Conservation (phyloP, 208 protist genomes). For the Herpetomonas muscarum region DNA sequence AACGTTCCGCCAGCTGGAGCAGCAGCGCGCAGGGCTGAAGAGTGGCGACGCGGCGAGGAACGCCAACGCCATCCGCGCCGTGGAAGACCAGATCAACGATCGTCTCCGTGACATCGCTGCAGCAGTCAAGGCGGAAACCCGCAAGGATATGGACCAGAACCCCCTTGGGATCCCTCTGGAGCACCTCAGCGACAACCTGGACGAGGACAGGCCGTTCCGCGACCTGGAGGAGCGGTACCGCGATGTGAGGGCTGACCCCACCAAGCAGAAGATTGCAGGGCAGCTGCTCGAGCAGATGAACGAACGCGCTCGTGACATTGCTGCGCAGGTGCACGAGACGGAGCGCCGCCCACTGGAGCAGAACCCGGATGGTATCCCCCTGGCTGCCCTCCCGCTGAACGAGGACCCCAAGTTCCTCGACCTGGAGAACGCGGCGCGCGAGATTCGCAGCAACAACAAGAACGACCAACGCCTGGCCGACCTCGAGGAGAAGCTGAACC, state of each 20-base stretch:
- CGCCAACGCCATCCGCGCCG: constrained; percentile 30
- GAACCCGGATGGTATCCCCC: constrained; percentile 55
- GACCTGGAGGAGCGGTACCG: constrained; percentile 72
- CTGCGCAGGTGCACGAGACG: constrained; percentile 50
- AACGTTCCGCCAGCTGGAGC: constrained; percentile 59
- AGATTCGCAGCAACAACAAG: constrained; percentile 48
- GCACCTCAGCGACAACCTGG: constrained; percentile 39
- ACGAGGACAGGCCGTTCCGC: constrained; percentile 56
- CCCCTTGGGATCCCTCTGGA: constrained; percentile 51
- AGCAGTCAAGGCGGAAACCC: constrained; percentile 47
- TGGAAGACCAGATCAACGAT: constrained; percentile 78
- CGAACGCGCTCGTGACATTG: constrained; percentile 58
- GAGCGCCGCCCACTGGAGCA: constrained; percentile 42
- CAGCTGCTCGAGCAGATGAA: constrained; percentile 74
- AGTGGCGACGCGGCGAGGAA: constrained; percentile 28
- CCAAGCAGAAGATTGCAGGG: constrained; percentile 36
- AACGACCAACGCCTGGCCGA: constrained; percentile 50
- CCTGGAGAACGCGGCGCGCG: constrained; percentile 59
- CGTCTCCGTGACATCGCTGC: constrained; percentile 39
- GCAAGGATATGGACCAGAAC: constrained; percentile 52
- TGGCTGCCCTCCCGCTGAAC: constrained; percentile 60
- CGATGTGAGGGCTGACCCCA: constrained; percentile 41
- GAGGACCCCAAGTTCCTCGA: constrained; percentile 50
- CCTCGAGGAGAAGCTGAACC: constrained; percentile 40
- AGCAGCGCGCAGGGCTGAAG: constrained; percentile 61